Evolutionary conservation across 345 rosid genomes (phyloP).

Genomic region (Populus simonii): DNA sequence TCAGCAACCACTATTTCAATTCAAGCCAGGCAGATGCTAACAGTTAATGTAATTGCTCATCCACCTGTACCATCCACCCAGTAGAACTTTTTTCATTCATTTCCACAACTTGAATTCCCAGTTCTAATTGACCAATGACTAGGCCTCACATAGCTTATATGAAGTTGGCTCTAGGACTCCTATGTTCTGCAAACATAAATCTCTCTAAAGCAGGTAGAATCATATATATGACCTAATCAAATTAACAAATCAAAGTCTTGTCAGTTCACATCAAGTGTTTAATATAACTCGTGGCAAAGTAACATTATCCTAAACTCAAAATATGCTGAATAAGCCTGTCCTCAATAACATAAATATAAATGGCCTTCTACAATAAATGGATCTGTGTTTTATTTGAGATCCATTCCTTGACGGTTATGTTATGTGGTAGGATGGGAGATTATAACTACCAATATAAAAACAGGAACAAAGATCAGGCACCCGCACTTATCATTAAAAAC

Average conservation of each 20-base stretch:
- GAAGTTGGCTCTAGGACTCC: neutral
- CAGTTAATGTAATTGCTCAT: neutral
- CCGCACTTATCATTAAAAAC: neutral
- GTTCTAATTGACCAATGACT: neutral
- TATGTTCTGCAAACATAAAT: neutral
- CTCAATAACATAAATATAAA: neutral
- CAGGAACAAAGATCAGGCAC: neutral
- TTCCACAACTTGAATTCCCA: conserved; percentile 5
- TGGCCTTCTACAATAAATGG: neutral
- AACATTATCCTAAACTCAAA: neutral
- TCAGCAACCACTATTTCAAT: neutral
- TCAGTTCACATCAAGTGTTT: neutral
- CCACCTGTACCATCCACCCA: neutral
- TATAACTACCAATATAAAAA: neutral
- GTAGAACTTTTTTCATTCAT: neutral
- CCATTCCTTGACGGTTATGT: neutral
- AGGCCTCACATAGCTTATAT: neutral
- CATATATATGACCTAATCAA: neutral
- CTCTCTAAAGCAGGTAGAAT: neutral
- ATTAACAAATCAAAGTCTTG: neutral
- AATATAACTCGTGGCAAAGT: neutral
- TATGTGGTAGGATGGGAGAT: neutral
- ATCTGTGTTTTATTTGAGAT: neutral
- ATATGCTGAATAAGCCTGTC: neutral
- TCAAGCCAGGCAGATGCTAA: neutral